Conservation (phyloP, 768 basidiomycete species). For the Calocera cornea region DNA sequence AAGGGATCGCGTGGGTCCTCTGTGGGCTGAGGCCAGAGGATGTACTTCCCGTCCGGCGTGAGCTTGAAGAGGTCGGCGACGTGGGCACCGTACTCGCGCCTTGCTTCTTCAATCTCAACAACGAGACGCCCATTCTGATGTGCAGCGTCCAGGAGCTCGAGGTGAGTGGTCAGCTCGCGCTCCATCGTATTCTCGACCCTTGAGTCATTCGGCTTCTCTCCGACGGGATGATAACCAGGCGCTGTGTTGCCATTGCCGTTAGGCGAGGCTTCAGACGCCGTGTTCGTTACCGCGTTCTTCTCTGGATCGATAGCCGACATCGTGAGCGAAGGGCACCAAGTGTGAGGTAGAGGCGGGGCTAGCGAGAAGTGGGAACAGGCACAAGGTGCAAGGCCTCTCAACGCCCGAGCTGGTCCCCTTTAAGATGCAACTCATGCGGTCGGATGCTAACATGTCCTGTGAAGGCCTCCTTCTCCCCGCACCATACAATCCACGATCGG, state of each 20-base stretch:
- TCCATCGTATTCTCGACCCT: neutral
- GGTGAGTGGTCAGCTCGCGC: neutral
- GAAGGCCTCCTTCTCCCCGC: neutral
- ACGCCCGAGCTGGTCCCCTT: neutral
- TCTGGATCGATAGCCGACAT: neutral
- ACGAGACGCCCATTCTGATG: slow-evolving; percentile 16
- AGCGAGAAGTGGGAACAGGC: neutral
- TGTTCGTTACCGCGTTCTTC: neutral
- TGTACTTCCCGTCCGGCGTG: slow-evolving; percentile 40
- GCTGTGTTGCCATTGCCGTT: neutral
- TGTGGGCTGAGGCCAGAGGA: slow-evolving; percentile 58
- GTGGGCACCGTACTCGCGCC: slow-evolving; percentile 44
- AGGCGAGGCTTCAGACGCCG: neutral
- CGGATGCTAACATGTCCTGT: neutral
- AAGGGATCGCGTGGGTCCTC: slow-evolving; percentile 52
- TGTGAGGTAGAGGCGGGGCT: neutral
- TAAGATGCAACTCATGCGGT: neutral
- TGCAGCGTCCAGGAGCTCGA: neutral
- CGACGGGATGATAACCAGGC: neutral
- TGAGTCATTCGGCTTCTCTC: neutral
- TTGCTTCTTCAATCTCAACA: slow-evolving; percentile 35
- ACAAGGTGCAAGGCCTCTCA: neutral
- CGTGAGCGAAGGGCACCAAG: neutral
- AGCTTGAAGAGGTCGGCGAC: slow-evolving; percentile 45
- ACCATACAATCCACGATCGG: neutral